phyloP scores from a whole-genome alignment of 2,329 filamentous ascomycete species.

The Sporothrix sp. region DNA sequence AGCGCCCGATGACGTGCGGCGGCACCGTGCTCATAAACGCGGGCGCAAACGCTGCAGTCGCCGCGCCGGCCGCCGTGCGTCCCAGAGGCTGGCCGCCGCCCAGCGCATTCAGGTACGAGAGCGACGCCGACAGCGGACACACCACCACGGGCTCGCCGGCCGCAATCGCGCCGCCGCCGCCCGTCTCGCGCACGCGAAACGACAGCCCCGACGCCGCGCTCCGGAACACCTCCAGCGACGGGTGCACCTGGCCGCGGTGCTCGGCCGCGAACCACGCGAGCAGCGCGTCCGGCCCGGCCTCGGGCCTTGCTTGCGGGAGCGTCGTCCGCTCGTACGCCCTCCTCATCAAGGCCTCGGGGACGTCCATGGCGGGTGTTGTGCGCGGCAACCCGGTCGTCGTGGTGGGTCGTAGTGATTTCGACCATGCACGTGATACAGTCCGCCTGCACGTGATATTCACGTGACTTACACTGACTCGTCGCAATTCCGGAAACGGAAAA shows the following conservation, averaged over 20 bases:
- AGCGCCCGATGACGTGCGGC: constrained; percentile 53
- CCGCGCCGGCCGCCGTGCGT: constrained; percentile 2
- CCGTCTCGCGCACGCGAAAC: constrained; percentile 36
- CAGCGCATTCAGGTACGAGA: constrained; percentile 52
- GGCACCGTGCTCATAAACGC: constrained; percentile 41
- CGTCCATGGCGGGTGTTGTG: not conserved
- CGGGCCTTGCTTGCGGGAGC: not conserved
- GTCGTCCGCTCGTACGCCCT: not conserved
- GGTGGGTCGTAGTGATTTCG: no score
- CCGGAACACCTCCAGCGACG: constrained; percentile 42
- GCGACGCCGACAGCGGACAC: constrained; percentile 42
- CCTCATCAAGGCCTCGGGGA: not conserved
- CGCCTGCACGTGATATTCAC: constrained; percentile 3
- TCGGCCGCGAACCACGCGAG: constrained; percentile 30
- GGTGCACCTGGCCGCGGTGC: constrained; percentile 40
- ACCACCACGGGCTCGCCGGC: constrained; percentile 38
- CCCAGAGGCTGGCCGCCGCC: constrained; percentile 23
- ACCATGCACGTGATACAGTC: no score
- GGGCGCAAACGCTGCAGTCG: constrained; percentile 30
- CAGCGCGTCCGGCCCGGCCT: constrained; percentile 16
- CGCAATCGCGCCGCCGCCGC: constrained; percentile 19
- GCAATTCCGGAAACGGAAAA: not conserved
- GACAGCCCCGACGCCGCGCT: constrained; percentile 43
- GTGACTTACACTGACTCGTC: not conserved
- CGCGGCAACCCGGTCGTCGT: no score